These are phyloP conservation scores for Guyanaporus albipodus DNA, from an alignment of 768 basidiomycete genomes.

Conservation along the genomic window DNA sequence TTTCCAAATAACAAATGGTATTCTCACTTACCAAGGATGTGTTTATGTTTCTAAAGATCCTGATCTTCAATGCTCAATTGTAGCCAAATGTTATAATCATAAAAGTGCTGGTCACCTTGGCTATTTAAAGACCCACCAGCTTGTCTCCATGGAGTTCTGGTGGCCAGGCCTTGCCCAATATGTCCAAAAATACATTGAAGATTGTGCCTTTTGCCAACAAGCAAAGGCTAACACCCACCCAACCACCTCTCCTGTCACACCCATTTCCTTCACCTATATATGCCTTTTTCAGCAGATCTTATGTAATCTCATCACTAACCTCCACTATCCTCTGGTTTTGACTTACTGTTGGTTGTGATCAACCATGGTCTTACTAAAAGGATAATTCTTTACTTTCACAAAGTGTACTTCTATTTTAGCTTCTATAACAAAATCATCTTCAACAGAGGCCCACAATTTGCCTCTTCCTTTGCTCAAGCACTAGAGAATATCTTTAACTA, in stretches of 20 bases:
- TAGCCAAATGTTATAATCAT: background rate
- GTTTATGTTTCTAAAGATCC: background rate
- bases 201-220: too few species aligned
- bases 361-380: background rate
- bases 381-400: background rate
- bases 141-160: background rate
- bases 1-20: background rate
- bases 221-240: too few species aligned
- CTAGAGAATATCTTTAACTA: background rate
- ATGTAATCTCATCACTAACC: background rate
- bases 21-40: background rate
- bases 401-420: background rate
- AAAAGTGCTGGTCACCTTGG: background rate
- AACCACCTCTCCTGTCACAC: too few species aligned
- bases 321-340: background rate
- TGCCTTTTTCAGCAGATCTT: background rate
- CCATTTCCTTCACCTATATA: rapidly evolving
- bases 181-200: too few species aligned
- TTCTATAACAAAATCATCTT: background rate
- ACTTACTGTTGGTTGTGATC: background rate
- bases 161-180: too few species aligned
- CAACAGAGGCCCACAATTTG: background rate
- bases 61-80: background rate
- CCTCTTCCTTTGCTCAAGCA: background rate
- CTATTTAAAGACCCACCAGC: background rate